phyloP scores from a whole-genome alignment of 208 protist species.

The Angomonas deanei region DNA sequence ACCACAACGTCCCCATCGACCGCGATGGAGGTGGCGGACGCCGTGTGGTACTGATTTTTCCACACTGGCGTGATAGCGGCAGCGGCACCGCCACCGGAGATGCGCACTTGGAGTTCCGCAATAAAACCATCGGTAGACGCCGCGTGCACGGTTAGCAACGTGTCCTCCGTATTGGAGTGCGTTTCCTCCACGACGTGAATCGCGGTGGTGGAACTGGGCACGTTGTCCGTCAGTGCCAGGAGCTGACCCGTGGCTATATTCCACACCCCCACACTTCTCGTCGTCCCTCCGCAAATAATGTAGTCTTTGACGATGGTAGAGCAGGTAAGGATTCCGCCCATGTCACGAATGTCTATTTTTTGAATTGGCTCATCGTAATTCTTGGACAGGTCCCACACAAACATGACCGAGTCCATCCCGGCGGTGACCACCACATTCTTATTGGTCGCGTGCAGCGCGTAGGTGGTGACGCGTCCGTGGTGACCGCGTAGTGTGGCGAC shows the following conservation, averaged over 20 bases:
- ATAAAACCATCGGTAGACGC: constrained; percentile 60
- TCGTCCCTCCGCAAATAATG: constrained; percentile 8
- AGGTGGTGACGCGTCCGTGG: constrained; percentile 44
- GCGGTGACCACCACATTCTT: constrained; percentile 47
- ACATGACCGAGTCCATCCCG: constrained; percentile 49
- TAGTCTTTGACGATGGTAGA: background rate
- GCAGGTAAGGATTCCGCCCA: constrained; percentile 6
- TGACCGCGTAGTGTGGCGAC: constrained; percentile 46
- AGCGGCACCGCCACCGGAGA: background rate
- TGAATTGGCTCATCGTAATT: background rate
- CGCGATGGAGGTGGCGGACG: constrained; percentile 37
- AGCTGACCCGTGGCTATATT: constrained; percentile 1
- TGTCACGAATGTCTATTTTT: background rate
- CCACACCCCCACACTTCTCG: constrained; percentile 8
- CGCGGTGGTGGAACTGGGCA: constrained; percentile 7
- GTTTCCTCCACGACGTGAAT: constrained; percentile 7
- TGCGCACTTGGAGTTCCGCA: constrained; percentile 27
- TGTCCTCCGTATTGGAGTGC: background rate
- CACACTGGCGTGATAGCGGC: constrained; percentile 25
- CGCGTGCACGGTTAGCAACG: constrained; percentile 21
- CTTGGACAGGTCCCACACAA: constrained; percentile 36
- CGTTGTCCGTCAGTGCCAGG: background rate
- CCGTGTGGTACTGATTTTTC: constrained; percentile 52
- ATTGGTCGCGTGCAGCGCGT: constrained; percentile 34
- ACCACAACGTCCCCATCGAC: constrained; percentile 57